A percentile compares a stretch with the other conserved stretches of the same genome.
Conservation (phyloP, 2,329 filamentous ascomycete species). For the Ceratocystis eucalypticola region DNA sequence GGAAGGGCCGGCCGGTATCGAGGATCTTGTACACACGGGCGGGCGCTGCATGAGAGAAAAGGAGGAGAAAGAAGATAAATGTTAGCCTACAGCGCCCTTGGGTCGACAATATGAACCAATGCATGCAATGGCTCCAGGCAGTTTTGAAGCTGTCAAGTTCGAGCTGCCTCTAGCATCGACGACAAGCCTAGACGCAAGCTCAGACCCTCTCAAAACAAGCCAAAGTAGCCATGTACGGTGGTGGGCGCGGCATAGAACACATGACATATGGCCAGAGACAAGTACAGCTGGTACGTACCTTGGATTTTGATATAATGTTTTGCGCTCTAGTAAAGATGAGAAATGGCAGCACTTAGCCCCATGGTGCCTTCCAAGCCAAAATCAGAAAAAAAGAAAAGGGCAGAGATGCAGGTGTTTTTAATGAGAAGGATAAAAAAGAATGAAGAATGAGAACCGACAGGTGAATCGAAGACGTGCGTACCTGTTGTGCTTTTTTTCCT, state of each 20-base stretch:
- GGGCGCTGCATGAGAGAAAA: not conserved
- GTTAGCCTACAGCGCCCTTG: not conserved
- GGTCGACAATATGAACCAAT: too few relatives aligned
- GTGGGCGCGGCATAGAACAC: too few relatives aligned
- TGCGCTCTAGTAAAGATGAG: conserved; percentile 14
- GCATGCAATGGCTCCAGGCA: too few relatives aligned
- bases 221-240: too few relatives aligned
- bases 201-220: not conserved
- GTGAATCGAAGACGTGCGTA: not conserved
- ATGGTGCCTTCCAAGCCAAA: conserved; percentile 11
- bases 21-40: not conserved
- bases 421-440: not conserved
- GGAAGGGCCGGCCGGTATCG: conserved; percentile 3
- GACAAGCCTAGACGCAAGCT: not conserved
- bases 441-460: not conserved
- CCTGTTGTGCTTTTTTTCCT: not conserved
- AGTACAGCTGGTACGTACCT: not conserved
- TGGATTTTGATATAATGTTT: not conserved
- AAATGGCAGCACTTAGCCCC: conserved; percentile 16
- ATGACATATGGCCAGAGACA: too few relatives aligned
- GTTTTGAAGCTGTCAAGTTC: not conserved
- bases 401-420: not conserved
- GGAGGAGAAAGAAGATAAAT: not conserved
- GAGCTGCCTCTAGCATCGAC: not conserved
- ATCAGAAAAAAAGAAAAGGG: not conserved